A percentile compares a stretch with the other conserved stretches of the same genome.
phyloP scores from a whole-genome alignment of 163 green algal genomes.

The Chlamydomonas reinhardtii region DNA sequence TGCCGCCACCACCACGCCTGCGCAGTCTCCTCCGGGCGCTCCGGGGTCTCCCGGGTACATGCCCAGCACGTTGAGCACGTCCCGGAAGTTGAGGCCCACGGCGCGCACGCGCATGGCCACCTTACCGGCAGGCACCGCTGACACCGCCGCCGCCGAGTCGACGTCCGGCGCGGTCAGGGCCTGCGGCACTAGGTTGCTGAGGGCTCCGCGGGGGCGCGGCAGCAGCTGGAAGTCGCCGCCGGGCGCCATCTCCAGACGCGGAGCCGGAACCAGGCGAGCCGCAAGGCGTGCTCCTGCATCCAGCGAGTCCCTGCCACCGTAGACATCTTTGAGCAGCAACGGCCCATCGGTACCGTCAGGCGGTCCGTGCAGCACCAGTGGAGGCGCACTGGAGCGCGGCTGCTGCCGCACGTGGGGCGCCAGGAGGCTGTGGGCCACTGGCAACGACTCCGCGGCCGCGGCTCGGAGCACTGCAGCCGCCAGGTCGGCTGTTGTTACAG shows the following conservation, averaged over 20 bases:
- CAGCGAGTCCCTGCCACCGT: too few relatives aligned
- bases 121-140: constrained; percentile 32
- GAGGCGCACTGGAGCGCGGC: too few relatives aligned
- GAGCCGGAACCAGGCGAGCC: not conserved
- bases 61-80: constrained; percentile 93
- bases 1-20: constrained; percentile 77
- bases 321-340: too few relatives aligned
- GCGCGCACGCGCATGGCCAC: constrained; percentile 74
- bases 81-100: constrained; percentile 92
- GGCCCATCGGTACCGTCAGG: too few relatives aligned
- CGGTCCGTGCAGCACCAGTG: too few relatives aligned
- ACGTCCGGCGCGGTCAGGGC: constrained; percentile 29
- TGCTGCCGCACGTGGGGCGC: too few relatives aligned
- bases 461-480: not conserved
- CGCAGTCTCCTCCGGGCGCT: constrained; percentile 82
- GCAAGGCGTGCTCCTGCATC: not conserved
- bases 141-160: too few relatives aligned
- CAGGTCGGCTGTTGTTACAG: not conserved
- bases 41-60: constrained; percentile 92
- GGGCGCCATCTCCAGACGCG: not conserved
- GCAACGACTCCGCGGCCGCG: not conserved
- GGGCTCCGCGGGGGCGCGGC: constrained; percentile 59
- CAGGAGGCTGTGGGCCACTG: not conserved
- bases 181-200: constrained; percentile 64
- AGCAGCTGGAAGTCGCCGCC: constrained; percentile 54